phyloP scores from a whole-genome alignment of 2,329 filamentous ascomycete genomes.

The Pseudogymnoascus sp. region DNA sequence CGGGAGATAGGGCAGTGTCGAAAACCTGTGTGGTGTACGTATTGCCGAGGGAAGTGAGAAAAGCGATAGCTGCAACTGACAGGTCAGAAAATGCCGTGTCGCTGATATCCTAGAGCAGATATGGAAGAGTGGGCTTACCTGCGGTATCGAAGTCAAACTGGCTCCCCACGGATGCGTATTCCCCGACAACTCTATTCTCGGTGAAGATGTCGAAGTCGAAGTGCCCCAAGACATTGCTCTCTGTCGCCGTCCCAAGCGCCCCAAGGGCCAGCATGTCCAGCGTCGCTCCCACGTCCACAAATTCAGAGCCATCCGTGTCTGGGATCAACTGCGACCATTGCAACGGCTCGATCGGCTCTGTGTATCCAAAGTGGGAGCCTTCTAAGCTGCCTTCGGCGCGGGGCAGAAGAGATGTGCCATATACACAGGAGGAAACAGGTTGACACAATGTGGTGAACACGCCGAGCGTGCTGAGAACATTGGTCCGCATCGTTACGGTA shows the following conservation, averaged over 20 bases:
- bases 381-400: neutral
- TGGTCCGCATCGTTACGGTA: neutral
- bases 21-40: neutral
- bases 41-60: neutral
- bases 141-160: neutral
- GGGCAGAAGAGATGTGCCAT: neutral
- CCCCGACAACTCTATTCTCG: neutral
- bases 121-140: neutral
- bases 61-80: neutral
- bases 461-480: slow-evolving; percentile 3
- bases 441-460: slow-evolving; percentile 1
- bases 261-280: neutral
- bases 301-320: neutral
- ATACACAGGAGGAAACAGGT: neutral
- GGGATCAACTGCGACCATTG: neutral
- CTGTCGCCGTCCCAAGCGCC: neutral
- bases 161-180: neutral
- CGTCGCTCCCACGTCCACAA: neutral
- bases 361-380: neutral
- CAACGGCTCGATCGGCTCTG: neutral
- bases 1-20: neutral
- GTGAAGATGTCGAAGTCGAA: neutral
- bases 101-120: neutral
- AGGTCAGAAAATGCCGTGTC: neutral
- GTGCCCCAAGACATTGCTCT: neutral